Base-by-base conservation (phyloP, 1,284 basidiomycete species). In the Xanthoconium separans region DNA sequence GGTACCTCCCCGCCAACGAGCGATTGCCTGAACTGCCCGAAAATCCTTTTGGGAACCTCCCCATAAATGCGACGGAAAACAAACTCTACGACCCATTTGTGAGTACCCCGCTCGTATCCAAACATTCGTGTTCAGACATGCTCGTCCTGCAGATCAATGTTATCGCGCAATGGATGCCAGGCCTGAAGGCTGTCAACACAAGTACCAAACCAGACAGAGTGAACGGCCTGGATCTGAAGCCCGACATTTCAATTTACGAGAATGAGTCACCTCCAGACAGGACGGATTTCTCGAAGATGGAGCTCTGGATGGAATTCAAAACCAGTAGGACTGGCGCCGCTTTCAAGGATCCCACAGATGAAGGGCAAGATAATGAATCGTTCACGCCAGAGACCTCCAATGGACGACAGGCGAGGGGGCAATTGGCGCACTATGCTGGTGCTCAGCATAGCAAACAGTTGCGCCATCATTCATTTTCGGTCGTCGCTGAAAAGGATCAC, bases 381-480 rank as follows among this genome's bases (percentile, higher is more conserved):
- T 49, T 49, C 31, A 49, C 40, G 7, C 47, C 31, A 11, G 15
- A 41, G 3, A 41, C 39, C 4, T 10, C 22, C 4, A 7, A 33
- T 2, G 47, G 40, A 27, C 24, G n/a, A 4, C 9, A 18, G 10
- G 15, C 30, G 3, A 30, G 40, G 15, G 15, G 34, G 6, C 34
- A 36, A 36, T 16, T 36, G 16, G 34, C 16, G 16, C 34, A 36
- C 15, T 61, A 58, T 24, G 54, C 60, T 5, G 40, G 48, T 18
- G 50, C 50, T 15, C 50, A 44, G 3, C 58, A 59, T 44, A 56
- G 48, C 47, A 2, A 24, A 6, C 56, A 60, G 30, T 57, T 55
- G 29, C 52, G 60, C 1, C 54, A 59, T 9, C 59, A 62, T 11
- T 43, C 53, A 1, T 61, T 63, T 41, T 60, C 56, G 1, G 16